A percentile compares a stretch with the other conserved stretches of the same genome.
phyloP scores from a whole-genome alignment of 2,329 filamentous ascomycete genomes.

The Stagonosporopsis tanaceti region DNA sequence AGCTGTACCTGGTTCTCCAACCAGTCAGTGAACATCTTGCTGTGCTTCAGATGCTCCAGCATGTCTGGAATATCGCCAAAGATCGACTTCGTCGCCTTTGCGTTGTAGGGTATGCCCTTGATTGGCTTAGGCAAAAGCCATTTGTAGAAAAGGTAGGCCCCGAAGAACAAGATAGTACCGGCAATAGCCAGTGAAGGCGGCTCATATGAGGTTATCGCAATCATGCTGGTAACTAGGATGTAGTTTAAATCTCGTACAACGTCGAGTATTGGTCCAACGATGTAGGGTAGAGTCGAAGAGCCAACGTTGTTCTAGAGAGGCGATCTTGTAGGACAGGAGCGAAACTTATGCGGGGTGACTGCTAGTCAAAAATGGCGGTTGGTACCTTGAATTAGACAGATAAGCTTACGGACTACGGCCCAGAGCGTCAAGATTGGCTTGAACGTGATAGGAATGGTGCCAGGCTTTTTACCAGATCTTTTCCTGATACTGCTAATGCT shows the following conservation, averaged over 20 bases:
- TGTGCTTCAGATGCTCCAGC: slow-evolving; percentile 43
- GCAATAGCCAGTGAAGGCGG: neutral
- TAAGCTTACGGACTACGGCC: neutral
- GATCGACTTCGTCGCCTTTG: slow-evolving; percentile 43
- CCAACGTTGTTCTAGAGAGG: neutral
- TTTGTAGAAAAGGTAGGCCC: slow-evolving; percentile 23
- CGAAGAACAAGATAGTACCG: neutral
- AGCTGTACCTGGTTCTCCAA: neutral
- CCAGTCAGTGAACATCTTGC: slow-evolving; percentile 14
- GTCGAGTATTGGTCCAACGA: no score
- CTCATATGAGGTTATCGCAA: neutral
- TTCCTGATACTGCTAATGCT: neutral
- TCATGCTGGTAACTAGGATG: neutral
- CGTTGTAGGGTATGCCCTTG: slow-evolving; percentile 57
- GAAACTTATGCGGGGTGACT: neutral
- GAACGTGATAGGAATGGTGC: neutral
- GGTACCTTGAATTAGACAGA: neutral
- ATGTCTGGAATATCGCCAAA: slow-evolving; percentile 54
- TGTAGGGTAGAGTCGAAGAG: neutral
- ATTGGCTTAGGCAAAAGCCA: slow-evolving; percentile 54
- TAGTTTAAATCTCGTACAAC: neutral
- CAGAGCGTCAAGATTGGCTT: neutral
- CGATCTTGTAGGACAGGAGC: neutral
- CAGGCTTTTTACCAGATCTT: no score
- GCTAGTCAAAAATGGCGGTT: neutral